These are phyloP conservation scores for Ascochyta lentis DNA, from an alignment of 2,329 filamentous ascomycete genomes.

Conservation along the genomic window DNA sequence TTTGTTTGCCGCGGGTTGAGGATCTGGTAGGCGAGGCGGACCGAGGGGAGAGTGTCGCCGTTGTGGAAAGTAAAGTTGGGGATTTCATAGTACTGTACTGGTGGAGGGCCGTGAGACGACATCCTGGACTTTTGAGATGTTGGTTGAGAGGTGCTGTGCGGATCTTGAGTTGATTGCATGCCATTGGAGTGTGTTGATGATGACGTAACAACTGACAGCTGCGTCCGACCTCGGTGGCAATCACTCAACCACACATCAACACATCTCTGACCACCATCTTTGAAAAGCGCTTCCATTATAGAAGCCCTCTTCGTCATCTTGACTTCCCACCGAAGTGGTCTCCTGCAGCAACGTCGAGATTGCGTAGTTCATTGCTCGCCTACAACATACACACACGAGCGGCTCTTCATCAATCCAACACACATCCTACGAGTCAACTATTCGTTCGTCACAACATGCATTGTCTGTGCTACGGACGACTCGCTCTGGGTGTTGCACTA, in stretches of 20 bases:
- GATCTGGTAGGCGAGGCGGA: constrained; percentile 32
- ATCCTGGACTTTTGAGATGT: neutral
- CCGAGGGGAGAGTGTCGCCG: constrained; percentile 21
- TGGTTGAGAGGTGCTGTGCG: neutral
- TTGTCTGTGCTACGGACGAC: constrained; percentile 12
- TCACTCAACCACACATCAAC: neutral
- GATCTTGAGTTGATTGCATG: neutral
- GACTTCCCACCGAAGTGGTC: neutral
- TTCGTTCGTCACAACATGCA: neutral
- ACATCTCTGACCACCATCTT: neutral
- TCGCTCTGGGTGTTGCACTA: constrained; percentile 9
- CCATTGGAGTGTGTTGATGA: neutral
- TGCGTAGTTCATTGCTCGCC: neutral
- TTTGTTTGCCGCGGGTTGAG: constrained; percentile 33
- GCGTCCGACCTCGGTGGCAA: constrained; percentile 4
- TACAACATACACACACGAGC: neutral
- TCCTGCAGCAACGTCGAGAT: neutral
- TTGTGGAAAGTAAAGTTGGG: constrained; percentile 29
- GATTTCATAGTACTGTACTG: constrained; percentile 23
- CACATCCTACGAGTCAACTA: neutral
- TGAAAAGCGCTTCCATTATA: neutral
- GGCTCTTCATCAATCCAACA: neutral
- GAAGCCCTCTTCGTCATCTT: neutral
- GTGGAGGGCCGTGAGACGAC: constrained; percentile 20
- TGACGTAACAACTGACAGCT: constrained; percentile 10